Base-by-base conservation (phyloP, 345 rosid genomes). In the Clarkia xantiana region DNA sequence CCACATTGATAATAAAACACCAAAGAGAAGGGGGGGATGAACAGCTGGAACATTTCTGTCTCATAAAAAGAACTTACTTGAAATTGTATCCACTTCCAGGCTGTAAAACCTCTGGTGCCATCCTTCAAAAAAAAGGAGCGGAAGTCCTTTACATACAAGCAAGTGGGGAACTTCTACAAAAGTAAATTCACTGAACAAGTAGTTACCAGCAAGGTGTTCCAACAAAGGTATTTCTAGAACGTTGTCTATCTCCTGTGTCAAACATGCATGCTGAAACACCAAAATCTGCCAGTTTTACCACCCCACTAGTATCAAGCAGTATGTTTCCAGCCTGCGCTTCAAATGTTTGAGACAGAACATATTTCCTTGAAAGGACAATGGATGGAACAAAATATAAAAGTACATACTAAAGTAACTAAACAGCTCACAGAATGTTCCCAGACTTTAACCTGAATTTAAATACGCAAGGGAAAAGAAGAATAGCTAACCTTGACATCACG, bases 41-140 rank as follows among this genome's bases (percentile, higher is more conserved):
- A 5, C 36, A 29, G 36, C 9, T 29, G 36, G 3, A 34, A 29
- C 36, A 49, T 29, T 9, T 49, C 13, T 34, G n/a, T 49, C 17
- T 15, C 17, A 3, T 23, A 49, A 42, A 38, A n/a, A 51, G 44
- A 44, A 73, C 98, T 72, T 59, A 91, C 99, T 87, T 93, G 62
- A 88, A 87, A 76, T 93, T 79, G 63, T 93, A 93, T 72, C 99
- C 97, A 65, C 86, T 79, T 62, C 91, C 95, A 16, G 90, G 97
- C 81, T 93, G 99, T 71, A 93, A 68, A 29, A 93, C 99, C 73
- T 93, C 99, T 0, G 97, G 99, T 39, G 99, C 99, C 95, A 87
- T 93, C 99, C 99, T 93, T 76, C 51, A 67, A 63, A 58, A 48
- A 18, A 57, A 52, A 59, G 20, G 14, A 45, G 45, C 44, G 17